A percentile compares a stretch with the other conserved stretches of the same genome.
These are phyloP conservation scores for Cenchrus fungigraminus DNA, from an alignment of 176 grass and related monocot genomes.

Conservation along the genomic window DNA sequence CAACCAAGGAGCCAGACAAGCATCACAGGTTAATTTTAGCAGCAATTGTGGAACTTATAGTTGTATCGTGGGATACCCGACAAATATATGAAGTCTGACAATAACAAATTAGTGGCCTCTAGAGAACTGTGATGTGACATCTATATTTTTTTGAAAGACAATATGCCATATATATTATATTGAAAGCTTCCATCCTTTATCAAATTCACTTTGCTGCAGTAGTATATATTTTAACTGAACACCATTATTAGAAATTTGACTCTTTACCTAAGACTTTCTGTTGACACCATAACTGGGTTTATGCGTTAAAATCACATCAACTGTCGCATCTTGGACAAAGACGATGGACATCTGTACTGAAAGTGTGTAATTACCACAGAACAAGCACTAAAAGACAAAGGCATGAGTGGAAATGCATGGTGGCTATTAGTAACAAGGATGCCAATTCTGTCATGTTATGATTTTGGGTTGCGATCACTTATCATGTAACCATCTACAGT, in stretches of 20 bases:
- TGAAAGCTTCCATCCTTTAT: background rate
- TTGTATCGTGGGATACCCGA: background rate
- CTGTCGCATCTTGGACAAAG: constrained; percentile 16
- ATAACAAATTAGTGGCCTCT: background rate
- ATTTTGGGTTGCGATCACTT: background rate
- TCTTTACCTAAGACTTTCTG: background rate
- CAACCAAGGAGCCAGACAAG: constrained; percentile 7
- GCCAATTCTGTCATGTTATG: constrained; percentile 29
- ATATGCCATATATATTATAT: constrained; percentile 19
- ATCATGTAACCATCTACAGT: background rate
- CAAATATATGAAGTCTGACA: background rate
- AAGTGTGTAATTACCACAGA: constrained; percentile 13
- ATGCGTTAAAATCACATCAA: constrained; percentile 22
- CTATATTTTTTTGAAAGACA: background rate
- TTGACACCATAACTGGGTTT: background rate
- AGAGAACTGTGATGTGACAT: constrained; percentile 23
- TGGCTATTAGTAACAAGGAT: constrained; percentile 5
- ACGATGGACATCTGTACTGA: background rate
- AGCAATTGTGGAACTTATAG: background rate
- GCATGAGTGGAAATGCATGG: background rate
- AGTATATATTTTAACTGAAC: constrained; percentile 12
- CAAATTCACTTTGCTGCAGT: background rate
- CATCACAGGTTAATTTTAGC: constrained; percentile 5
- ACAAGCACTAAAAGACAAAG: constrained; percentile 7
- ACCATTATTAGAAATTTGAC: constrained; percentile 37